A percentile compares a stretch with the other conserved stretches of the same genome.
These are phyloP conservation scores for Pleoardoris graminearum DNA, from an alignment of 2,329 filamentous ascomycete species.

Conservation along the genomic window DNA sequence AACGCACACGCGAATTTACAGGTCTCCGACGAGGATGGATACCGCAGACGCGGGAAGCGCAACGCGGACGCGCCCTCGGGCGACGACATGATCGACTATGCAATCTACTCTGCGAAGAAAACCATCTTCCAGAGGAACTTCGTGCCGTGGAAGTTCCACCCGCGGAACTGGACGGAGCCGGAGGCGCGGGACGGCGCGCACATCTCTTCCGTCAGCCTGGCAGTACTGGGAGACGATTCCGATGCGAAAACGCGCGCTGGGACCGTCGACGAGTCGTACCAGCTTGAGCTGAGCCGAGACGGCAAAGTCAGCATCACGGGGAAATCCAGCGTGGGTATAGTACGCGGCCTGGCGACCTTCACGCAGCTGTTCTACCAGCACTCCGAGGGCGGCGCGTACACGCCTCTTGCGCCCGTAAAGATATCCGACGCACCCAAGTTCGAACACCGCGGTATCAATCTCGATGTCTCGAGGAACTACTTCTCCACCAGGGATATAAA, in stretches of 20 bases:
- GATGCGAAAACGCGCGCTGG: constrained; percentile 63
- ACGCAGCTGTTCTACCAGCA: constrained; percentile 78
- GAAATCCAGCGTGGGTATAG: constrained; percentile 67
- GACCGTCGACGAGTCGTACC: constrained; percentile 76
- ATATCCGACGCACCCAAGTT: constrained; percentile 77
- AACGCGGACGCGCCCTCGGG: constrained; percentile 47
- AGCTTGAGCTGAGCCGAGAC: constrained; percentile 60
- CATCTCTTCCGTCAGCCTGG: constrained; percentile 65
- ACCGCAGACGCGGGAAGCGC: constrained; percentile 16
- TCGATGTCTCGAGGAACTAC: constrained; percentile 77
- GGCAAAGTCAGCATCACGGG: constrained; percentile 68
- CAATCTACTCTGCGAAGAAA: constrained; percentile 59
- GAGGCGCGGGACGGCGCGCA: constrained; percentile 50
- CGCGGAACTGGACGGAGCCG: constrained; percentile 68
- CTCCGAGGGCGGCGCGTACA: constrained; percentile 66
- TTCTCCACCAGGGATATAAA: constrained; percentile 69
- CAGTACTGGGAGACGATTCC: constrained; percentile 61
- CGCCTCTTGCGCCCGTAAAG: constrained; percentile 67
- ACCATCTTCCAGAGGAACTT: constrained; percentile 70
- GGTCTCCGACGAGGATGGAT: constrained; percentile 5
- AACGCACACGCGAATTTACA: constrained; percentile 18
- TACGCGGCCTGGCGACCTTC: constrained; percentile 76
- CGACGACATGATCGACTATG: constrained; percentile 52
- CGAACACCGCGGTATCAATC: constrained; percentile 74
- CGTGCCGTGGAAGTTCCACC: constrained; percentile 77